Base-by-base conservation (phyloP, 108 stramenopile genomes). In the Nannochloropsis gaditana region DNA sequence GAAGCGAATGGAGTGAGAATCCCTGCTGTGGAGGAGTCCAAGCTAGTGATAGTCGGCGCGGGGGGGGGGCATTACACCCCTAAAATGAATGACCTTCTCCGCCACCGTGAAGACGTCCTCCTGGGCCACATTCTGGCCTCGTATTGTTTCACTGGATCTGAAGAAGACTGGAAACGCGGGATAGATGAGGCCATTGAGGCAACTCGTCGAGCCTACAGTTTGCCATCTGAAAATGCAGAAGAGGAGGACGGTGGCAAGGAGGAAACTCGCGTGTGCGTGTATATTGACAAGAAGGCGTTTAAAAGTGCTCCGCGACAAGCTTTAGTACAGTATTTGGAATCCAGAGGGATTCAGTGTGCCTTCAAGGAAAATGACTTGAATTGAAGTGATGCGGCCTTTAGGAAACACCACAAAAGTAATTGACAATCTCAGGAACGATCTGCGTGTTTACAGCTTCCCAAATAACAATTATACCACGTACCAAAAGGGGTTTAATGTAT, bases 11-110 rank as follows among this genome's bases (percentile, higher is more conserved):
- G 5, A 15, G n/a, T 15, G 19, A 8, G 59, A 2, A 73, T n/a
- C 59, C 47, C 11, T 50, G 15, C 11, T 15, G 15, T 0, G 10
- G 15, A 10, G 10, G n/a, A n/a, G 4, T 2, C 19, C 8, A 73
- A 73, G n/a, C n/a, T 73, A 73, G 59, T 73, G 59, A n/a, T 73
- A n/a, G 59, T 73, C n/a, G 59, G 59, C n/a, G 59, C n/a, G 59
- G 59, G 59, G 15, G 59, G 59, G 2, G 59, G 59, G 2, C 59
- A 73, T 73, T 73, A 73, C 59, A 73, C 59, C 3, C 59, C 59
- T 73, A 73, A 73, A 73, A 73, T 73, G 59, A 73, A 73, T n/a
- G 59, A 73, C n/a, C 59, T 73, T n/a, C 59, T 73, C 19, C 15
- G 59, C 19, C 59, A 73, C 8, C 59, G 59, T 3, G 19, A 4